Base-by-base conservation (phyloP, 345 rosid genomes). In the Schrenkiella parvula region DNA sequence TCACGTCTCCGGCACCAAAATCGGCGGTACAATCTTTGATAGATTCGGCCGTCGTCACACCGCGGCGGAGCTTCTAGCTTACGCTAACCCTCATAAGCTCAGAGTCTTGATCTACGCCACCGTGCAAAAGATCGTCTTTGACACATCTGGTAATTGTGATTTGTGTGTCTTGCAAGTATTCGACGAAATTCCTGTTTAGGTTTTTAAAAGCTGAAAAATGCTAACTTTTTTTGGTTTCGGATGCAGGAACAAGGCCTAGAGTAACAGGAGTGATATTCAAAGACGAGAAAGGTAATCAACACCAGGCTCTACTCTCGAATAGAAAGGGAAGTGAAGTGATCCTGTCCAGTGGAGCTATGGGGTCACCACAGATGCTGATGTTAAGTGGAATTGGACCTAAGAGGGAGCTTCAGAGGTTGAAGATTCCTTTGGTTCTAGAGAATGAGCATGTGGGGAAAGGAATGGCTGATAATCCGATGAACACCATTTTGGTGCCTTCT, bases 391-490 rank as follows among this genome's bases (percentile, higher is more conserved):
- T 95, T 61, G 99, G 99, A 34, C 97, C 98, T 2, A 85, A 77
- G 79, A 76, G 64, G 9, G 89, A 89, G 35, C 92, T 95, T 3
- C 46, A 84, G 71, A 84, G 82, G 50, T 48, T 87, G 29, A 87
- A 84, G 80, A 87, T 95, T 70, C 76, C 97, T 5, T 55, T 80
- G 12, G 92, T 92, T 6, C 67, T 85, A 10, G 80, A 84, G 47
- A 90, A 89, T 58, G 68, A 75, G 38, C 76, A 82, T 77, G 98
- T 95, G 0, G 99, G 99, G n/a, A 73, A 83, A 80, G 97, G 87
- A 71, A 87, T 95, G 89, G 89, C 84, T 56, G 99, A 95, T 73
- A 95, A 95, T 68, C 99, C 99, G 14, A 87, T 92, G 98, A 95
- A 95, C 74, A 1, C 93, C 0, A 81, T 95, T 62, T 92, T 92